phyloP scores from a whole-genome alignment of 495 filamentous ascomycete species.

The Trichoderma virens region DNA sequence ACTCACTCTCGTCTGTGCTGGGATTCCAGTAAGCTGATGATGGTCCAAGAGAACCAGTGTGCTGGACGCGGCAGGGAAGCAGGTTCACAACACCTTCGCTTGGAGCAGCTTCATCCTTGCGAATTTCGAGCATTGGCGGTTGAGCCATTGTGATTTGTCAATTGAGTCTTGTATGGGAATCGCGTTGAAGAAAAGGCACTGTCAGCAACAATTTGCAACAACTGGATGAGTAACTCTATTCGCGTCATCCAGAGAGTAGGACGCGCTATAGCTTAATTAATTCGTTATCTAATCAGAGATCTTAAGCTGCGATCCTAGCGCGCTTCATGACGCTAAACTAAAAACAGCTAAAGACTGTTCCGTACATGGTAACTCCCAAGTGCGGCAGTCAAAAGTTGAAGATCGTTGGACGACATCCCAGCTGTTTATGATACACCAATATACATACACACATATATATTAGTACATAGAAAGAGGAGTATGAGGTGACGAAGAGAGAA shows the following conservation, averaged over 20 bases:
- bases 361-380: no score
- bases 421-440: no score
- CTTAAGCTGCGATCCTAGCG: background rate
- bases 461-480: no score
- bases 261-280: background rate
- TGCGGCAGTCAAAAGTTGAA: no score
- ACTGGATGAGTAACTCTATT: background rate
- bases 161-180: background rate
- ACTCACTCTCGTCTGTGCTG: conserved; percentile 24
- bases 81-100: conserved; percentile 61
- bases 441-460: no score
- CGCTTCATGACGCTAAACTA: background rate
- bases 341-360: no score
- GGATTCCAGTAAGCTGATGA: conserved; percentile 67
- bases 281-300: conserved; percentile 4
- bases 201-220: background rate
- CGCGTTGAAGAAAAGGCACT: background rate
- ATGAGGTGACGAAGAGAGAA: no score
- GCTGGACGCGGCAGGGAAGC: conserved; percentile 75
- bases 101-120: conserved; percentile 12
- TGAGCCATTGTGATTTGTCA: conserved; percentile 17
- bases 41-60: conserved; percentile 63
- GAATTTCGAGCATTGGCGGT: conserved; percentile 20
- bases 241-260: background rate
- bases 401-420: no score